phyloP scores from a whole-genome alignment of 352 stramenopile genomes.

The Phytophthora litchii region DNA sequence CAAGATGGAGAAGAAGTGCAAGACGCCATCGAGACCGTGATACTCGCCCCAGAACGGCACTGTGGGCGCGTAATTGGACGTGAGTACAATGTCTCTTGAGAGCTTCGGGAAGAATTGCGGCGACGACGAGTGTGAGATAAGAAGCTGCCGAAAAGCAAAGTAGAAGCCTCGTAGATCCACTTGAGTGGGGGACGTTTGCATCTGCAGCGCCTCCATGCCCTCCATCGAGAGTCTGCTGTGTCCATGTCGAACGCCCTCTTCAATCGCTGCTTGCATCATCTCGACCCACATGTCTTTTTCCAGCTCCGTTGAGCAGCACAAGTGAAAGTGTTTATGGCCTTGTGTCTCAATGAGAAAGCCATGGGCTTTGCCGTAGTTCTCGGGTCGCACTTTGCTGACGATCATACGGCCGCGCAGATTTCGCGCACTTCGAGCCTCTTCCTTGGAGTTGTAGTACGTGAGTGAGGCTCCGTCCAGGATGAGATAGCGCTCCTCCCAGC shows the following conservation, averaged over 20 bases:
- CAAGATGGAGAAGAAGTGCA: slow-evolving; percentile 91
- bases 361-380: slow-evolving; percentile 90
- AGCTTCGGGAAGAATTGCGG: slow-evolving; percentile 91
- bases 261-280: slow-evolving; percentile 91
- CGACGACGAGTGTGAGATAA: slow-evolving; percentile 89
- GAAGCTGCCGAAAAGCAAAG: slow-evolving; percentile 84
- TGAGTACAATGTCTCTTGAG: slow-evolving; percentile 82
- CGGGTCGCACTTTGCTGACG: slow-evolving; percentile 74
- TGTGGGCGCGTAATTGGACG: slow-evolving; percentile 88
- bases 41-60: slow-evolving; percentile 91
- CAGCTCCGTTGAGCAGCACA: slow-evolving; percentile 86
- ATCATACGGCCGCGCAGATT: slow-evolving; percentile 87
- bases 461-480: slow-evolving; percentile 82
- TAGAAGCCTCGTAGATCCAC: slow-evolving; percentile 89
- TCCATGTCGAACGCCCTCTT: slow-evolving; percentile 47
- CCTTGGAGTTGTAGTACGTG: slow-evolving; percentile 90
- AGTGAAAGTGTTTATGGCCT: slow-evolving; percentile 88
- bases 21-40: slow-evolving; percentile 83
- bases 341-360: slow-evolving; percentile 89
- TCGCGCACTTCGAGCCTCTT: slow-evolving; percentile 79
- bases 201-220: slow-evolving; percentile 34
- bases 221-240: slow-evolving; percentile 31
- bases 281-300: slow-evolving; percentile 93
- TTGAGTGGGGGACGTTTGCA: slow-evolving; percentile 71
- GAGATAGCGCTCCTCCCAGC: slow-evolving; percentile 91